Base-by-base conservation (phyloP, 805 yeast species). In the Nakazawaea siamensis region DNA sequence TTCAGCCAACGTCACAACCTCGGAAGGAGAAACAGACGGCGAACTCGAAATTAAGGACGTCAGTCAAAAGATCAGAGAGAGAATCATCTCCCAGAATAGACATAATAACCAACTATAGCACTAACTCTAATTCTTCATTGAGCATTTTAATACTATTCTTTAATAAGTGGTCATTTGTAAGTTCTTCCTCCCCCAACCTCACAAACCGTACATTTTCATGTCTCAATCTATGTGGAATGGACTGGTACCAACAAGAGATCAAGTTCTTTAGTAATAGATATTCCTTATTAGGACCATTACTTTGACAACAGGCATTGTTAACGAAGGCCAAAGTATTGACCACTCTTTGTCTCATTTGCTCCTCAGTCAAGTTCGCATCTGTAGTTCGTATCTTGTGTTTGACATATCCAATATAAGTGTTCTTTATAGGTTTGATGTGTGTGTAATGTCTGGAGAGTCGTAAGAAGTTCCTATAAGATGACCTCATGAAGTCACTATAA, bases 51-150 rank as follows among this genome's bases (percentile, higher is more conserved):
- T 18, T n/a, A 10, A 20, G 13, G 33, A 11, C 5, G 27, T 35
- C n/a, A 35, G 39, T 23, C 31, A 26, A 29, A 37, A 32, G 31
- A 37, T 37, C 5, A 31, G 39, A 37, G 39, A 37, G 15, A 31
- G 35, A 29, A 31, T 37, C 17, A 37, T 37, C 33, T 18, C 15
- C 12, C 23, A 32, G 13, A 31, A 32, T 17, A 31, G 39, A 18
- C 11, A 27, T 7, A 18, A 27, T 21, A 17, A 28, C 27, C n/a
- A n/a, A n/a, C n/a, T n/a, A n/a, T n/a, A n/a, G n/a, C n/a, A n/a
- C n/a, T n/a, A n/a, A n/a, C n/a, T n/a, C n/a, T n/a, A n/a, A n/a
- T n/a, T n/a, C n/a, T n/a, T n/a, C n/a, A n/a, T n/a, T n/a, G n/a
- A n/a, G n/a, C n/a, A n/a, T n/a, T n/a, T n/a, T n/a, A n/a, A n/a